A percentile compares a stretch with the other conserved stretches of the same genome.
These are phyloP conservation scores for Lotus japonicus DNA, from an alignment of 306 rosid species.

Conservation along the genomic window DNA sequence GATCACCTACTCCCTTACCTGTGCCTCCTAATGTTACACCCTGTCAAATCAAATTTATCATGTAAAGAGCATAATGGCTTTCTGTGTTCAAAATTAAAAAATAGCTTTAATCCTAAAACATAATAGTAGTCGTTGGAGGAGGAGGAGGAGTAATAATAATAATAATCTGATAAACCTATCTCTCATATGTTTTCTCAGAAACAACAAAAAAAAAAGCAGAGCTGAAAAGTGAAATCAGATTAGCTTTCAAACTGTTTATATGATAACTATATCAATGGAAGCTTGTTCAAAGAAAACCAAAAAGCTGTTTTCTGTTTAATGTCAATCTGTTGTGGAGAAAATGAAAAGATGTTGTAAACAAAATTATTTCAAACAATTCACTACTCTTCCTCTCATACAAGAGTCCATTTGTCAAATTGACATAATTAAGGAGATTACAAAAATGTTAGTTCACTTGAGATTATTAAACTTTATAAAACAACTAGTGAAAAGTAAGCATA, in stretches of 20 bases:
- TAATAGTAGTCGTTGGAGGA: background rate
- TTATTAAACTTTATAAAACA: background rate
- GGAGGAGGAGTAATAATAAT: background rate
- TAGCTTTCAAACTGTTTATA: background rate
- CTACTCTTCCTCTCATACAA: background rate
- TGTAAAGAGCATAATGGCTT: slow-evolving; percentile 10
- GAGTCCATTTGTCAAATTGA: background rate
- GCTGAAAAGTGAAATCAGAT: background rate
- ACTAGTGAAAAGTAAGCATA: background rate
- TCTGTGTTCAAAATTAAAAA: background rate
- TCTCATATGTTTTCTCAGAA: background rate
- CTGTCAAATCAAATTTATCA: slow-evolving; percentile 36
- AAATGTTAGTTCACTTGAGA: slow-evolving; percentile 1
- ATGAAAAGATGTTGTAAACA: background rate
- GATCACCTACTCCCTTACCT: slow-evolving; percentile 80
- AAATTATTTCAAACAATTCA: background rate
- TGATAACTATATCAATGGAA: background rate
- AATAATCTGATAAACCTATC: background rate
- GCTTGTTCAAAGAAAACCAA: background rate
- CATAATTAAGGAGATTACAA: slow-evolving; percentile 2
- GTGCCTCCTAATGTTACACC: slow-evolving; percentile 94
- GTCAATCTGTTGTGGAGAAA: background rate
- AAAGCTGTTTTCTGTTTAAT: background rate
- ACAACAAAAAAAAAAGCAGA: background rate
- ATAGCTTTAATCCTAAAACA: background rate